Percentiles rank a stretch among this genome's conserved stretches.
These are phyloP conservation scores for Solanum hybrid DNA, from an alignment of 305 asterid species.

Conservation along the genomic window DNA sequence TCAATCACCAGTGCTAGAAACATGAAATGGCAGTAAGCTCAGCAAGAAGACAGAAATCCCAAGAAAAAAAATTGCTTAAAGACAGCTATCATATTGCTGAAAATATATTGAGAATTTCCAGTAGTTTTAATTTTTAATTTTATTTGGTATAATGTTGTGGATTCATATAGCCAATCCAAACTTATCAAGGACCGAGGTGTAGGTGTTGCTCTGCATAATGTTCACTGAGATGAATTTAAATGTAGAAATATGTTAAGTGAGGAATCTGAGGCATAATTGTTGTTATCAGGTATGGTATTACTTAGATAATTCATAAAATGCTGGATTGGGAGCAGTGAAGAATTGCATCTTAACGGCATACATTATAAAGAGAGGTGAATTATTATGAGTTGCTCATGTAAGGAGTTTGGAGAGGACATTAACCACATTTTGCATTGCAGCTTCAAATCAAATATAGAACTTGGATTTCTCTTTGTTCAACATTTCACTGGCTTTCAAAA, in stretches of 20 bases:
- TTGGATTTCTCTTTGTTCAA: background rate
- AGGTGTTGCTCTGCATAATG: background rate
- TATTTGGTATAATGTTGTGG: background rate
- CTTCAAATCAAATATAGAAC: background rate
- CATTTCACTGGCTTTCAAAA: background rate
- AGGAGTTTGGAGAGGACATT: background rate
- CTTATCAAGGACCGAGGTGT: background rate
- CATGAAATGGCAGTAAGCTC: background rate
- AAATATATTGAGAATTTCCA: background rate
- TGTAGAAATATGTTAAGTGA: background rate
- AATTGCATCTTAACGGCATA: background rate
- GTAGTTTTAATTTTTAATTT: background rate
- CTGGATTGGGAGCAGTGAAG: background rate
- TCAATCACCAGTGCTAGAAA: background rate
- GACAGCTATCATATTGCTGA: background rate
- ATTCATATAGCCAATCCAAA: background rate
- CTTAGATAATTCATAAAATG: background rate
- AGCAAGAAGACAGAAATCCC: background rate
- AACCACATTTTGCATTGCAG: background rate
- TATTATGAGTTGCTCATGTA: background rate
- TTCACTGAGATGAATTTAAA: background rate
- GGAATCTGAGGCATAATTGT: background rate
- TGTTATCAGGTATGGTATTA: background rate
- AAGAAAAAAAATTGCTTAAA: background rate
- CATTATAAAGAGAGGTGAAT: background rate